A percentile compares a stretch with the other conserved stretches of the same genome.
Evolutionary conservation across 169 alveolate species (phyloP).

Genomic region (Plasmodium vinckei): DNA sequence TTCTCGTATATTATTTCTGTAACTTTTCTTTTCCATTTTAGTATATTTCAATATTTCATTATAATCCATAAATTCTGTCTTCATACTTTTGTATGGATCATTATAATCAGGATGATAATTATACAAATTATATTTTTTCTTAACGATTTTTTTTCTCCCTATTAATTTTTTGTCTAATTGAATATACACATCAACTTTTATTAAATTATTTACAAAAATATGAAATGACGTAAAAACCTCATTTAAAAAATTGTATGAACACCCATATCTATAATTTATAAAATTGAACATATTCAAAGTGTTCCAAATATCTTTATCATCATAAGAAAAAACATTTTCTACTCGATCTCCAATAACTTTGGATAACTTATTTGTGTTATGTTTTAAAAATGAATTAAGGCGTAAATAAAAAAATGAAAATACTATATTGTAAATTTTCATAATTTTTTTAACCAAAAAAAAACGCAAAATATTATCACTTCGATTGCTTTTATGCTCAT

Average conservation of each 20-base stretch:
- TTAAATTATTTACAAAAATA: slow-evolving; percentile 25
- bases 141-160: slow-evolving; percentile 4
- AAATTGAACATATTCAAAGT: slow-evolving; percentile 31
- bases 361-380: slow-evolving; percentile 38
- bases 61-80: neutral
- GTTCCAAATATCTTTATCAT: slow-evolving; percentile 26
- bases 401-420: slow-evolving; percentile 68
- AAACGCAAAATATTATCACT: slow-evolving; percentile 8
- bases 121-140: neutral
- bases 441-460: slow-evolving; percentile 23
- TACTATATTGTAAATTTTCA: slow-evolving; percentile 52
- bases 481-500: neutral
- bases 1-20: neutral
- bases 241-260: slow-evolving; percentile 62
- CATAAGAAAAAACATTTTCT: slow-evolving; percentile 19
- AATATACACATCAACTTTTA: slow-evolving; percentile 12
- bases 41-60: slow-evolving; percentile 8
- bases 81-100: neutral
- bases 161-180: slow-evolving; percentile 36
- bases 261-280: slow-evolving; percentile 67
- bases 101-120: neutral
- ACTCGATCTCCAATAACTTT: neutral
- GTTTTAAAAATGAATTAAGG: slow-evolving; percentile 43
- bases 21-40: neutral
- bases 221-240: slow-evolving; percentile 58